Evolutionary conservation across 2,329 filamentous ascomycete species (phyloP).

Genomic region (Colletotrichum sp.): DNA sequence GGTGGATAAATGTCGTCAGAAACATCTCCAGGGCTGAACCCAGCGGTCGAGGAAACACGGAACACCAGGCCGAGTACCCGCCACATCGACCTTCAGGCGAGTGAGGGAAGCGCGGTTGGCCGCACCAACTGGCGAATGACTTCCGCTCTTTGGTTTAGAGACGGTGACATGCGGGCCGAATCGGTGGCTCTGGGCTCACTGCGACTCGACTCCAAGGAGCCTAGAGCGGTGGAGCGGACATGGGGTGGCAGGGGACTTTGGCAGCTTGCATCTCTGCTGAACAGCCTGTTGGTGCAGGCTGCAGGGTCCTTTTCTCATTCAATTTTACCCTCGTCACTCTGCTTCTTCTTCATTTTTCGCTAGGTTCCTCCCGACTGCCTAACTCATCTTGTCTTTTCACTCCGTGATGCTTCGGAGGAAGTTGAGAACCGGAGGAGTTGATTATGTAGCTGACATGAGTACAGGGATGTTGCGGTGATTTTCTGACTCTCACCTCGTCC

Average conservation of each 20-base stretch:
- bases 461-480: not conserved
- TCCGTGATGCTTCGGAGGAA: not conserved
- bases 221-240: not conserved
- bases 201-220: not conserved
- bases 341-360: not conserved
- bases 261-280: not conserved
- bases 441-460: not conserved
- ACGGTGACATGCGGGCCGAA: constrained; percentile 4
- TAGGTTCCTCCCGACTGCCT: not conserved
- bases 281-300: not conserved
- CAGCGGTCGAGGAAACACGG: not conserved
- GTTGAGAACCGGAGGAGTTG: no score
- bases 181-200: constrained; percentile 10
- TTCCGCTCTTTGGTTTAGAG: not conserved
- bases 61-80: not conserved
- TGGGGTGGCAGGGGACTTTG: not conserved
- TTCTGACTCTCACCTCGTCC: not conserved
- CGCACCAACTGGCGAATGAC: not conserved
- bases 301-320: not conserved
- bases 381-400: not conserved
- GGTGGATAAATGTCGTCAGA: not conserved
- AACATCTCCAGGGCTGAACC: not conserved
- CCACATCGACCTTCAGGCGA: not conserved
- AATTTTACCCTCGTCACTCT: not conserved
- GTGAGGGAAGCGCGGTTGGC: not conserved